Base-by-base conservation (phyloP, 2,329 filamentous ascomycete species). In the Colletotrichum tropicicola region DNA sequence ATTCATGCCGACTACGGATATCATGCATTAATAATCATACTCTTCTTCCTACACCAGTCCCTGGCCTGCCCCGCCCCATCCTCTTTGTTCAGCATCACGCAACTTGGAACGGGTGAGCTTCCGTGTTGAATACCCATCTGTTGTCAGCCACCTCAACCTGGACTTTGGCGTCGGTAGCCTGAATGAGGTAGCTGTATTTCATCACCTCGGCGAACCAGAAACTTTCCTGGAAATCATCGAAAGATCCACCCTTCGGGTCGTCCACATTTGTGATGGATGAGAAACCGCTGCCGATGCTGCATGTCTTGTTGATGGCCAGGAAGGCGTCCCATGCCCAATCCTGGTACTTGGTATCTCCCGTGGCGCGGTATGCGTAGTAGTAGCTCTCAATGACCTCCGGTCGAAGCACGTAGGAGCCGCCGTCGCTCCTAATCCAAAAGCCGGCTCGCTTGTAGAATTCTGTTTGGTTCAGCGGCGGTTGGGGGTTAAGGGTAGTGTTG, bases 131-230 rank as follows among this genome's bases (percentile, higher is more conserved):
- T 6, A 85, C 82, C 68, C 78, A 87, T 49, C 77, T 74, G 45
- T 77, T 75, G 10, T 77, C 76, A 68, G 81, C 79, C 54, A 87
- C 75, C 73, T 87, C 84, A 52, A 87, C 75, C 73, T 87, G 84
- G 70, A 82, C 83, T 5, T 75, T 73, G 3, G 83, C 87, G 30
- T 92, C 91, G 74, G 78, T 80, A 0, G 86, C 83, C 73, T 89
- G 88, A 63, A 92, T 91, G 70, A 97, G 75, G 78, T 92, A 97
- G 60, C 86, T 82, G 75, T 97, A 97, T 83, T 97, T 97, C 76
- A 97, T 75, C 67, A 94, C 91, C 81, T 97, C 93, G 0, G 93
- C 93, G 75, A 97, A 93, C 82, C 92, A 90, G 80, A 96, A 97
- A 71, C 91, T 94, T 79, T 97, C 92, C 83, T 95, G 91, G 74